Evolutionary conservation across 1,284 basidiomycete genomes (phyloP).

Genomic region (Ceratobasidium sp.): DNA sequence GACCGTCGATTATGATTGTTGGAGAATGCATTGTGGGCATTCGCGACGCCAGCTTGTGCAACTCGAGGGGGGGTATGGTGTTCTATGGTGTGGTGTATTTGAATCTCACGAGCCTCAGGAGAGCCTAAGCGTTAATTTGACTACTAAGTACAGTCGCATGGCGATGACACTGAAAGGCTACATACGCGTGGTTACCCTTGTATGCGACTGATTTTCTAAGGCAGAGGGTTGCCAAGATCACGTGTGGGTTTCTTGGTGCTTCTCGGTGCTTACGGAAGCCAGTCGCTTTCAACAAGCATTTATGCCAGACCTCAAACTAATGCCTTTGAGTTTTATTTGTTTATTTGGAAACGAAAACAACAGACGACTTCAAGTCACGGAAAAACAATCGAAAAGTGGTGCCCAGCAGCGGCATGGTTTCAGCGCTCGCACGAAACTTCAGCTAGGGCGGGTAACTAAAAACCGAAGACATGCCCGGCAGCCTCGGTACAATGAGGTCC

Average conservation of each 20-base stretch:
- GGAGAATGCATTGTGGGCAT: slow-evolving; percentile 42
- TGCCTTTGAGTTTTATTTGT: neutral
- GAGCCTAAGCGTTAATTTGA: slow-evolving; percentile 10
- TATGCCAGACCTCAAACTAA: slow-evolving; percentile 3
- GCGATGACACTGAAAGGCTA: slow-evolving; percentile 26
- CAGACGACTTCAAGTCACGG: slow-evolving; percentile 13
- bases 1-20: slow-evolving; percentile 15
- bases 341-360: neutral
- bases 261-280: slow-evolving; percentile 8
- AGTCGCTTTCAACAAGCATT: slow-evolving; percentile 13
- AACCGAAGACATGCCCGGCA: slow-evolving; percentile 31
- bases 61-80: neutral
- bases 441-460: slow-evolving; percentile 36
- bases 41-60: slow-evolving; percentile 28
- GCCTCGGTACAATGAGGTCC: slow-evolving; percentile 1
- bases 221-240: slow-evolving; percentile 29
- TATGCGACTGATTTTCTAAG: slow-evolving; percentile 38
- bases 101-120: neutral
- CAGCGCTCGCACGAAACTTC: slow-evolving; percentile 31
- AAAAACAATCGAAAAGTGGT: neutral
- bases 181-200: slow-evolving; percentile 39
- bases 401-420: slow-evolving; percentile 28
- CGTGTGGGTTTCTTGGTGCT: neutral
- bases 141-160: slow-evolving; percentile 28
- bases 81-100: neutral